Conservation (phyloP, 2,329 filamentous ascomycete genomes). For the Sclerotinia trifoliorum region DNA sequence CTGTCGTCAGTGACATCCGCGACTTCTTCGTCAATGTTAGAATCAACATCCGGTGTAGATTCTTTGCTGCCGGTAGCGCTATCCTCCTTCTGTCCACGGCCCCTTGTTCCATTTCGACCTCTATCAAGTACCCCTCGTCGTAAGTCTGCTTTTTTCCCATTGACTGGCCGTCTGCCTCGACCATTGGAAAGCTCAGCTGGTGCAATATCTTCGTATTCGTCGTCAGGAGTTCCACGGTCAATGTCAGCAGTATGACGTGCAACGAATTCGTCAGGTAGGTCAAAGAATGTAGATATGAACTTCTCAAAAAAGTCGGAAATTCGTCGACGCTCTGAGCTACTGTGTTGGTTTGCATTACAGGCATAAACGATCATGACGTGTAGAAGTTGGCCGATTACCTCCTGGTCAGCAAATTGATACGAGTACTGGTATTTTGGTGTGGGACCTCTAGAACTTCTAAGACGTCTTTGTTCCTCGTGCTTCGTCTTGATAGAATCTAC, state of each 20-base stretch:
- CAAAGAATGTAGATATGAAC: constrained; percentile 75
- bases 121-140: constrained; percentile 84
- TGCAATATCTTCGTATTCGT: constrained; percentile 64
- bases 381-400: constrained; percentile 62
- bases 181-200: constrained; percentile 70
- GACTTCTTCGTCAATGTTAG: constrained; percentile 74
- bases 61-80: constrained; percentile 83
- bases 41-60: constrained; percentile 81
- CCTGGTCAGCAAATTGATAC: constrained; percentile 70
- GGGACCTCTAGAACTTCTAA: constrained; percentile 61
- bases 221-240: constrained; percentile 68
- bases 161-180: constrained; percentile 58
- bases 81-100: constrained; percentile 73
- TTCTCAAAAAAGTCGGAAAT: constrained; percentile 73
- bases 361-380: constrained; percentile 64
- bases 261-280: constrained; percentile 68
- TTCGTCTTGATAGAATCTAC: constrained; percentile 89
- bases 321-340: constrained; percentile 69
- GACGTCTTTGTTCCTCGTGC: constrained; percentile 82
- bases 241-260: constrained; percentile 66
- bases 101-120: constrained; percentile 66
- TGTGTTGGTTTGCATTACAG: constrained; percentile 67
- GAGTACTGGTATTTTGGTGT: constrained; percentile 70
- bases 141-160: constrained; percentile 75
- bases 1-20: constrained; percentile 59